Base-by-base conservation (phyloP, 177 flowering plant genomes). In the Vitis hybrid region DNA sequence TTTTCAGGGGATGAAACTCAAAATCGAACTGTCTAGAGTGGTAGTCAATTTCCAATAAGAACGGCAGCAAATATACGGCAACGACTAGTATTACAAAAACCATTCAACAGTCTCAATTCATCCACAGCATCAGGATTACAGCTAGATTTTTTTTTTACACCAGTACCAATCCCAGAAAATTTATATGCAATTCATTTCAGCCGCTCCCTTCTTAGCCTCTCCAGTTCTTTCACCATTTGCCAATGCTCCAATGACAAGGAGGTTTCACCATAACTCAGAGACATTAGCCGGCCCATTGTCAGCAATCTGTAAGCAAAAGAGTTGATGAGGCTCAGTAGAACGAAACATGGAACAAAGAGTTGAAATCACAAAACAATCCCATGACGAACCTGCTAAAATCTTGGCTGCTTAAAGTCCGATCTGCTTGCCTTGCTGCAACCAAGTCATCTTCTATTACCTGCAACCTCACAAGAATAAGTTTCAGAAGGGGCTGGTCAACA, bases 211-310 rank as follows among this genome's bases (percentile, higher is more conserved):
- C 98, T 83, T 23, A 82, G 83, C 76, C 93, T 87, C 82, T 95
- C 98, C 65, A 93, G 70, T 76, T 93, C 98, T 79, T 84, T 91
- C 1, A 85, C 97, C 97, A 90, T 84, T 81, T 89, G 90, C 99
- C 99, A 95, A 60, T 88, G 97, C 64, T 91, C 98, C 80, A 85
- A 65, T 2, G 92, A 80, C 49, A 95, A 76, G 26, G 74, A 32
- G 32, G 87, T 86, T 71, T 93, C 97, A 6, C 99, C 97, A 75
- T 74, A 91, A 70, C 98, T 95, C 10, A 78, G 68, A 2, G 91
- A 84, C 73, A 91, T 77, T 26, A 93, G 74, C 13, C 97, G 92
- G 6, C 87, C 97, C 93, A 95, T 86, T 30, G 98, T 93, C 78
- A 93, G 81, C 92, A 78, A 87, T 85, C 99, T 94, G 85, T 45